Evolutionary conservation across 1,284 basidiomycete genomes (phyloP).

Genomic region (Blastosporella zonata): DNA sequence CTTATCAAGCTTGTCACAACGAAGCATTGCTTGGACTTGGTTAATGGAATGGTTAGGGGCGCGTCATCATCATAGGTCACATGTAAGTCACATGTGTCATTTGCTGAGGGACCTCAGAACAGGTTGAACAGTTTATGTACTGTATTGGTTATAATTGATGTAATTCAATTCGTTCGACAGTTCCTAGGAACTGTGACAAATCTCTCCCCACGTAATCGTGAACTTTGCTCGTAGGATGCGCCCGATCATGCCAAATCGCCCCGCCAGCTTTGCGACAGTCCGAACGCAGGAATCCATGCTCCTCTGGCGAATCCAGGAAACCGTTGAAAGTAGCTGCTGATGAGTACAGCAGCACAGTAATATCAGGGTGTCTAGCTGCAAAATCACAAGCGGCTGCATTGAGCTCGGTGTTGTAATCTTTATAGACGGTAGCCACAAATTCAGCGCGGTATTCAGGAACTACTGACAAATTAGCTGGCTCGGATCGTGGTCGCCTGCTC

Average conservation of each 20-base stretch:
- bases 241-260: constrained; percentile 52
- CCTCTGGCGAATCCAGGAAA: constrained; percentile 42
- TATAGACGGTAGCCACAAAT: constrained; percentile 17
- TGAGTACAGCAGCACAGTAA: constrained; percentile 48
- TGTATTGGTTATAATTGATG: background rate
- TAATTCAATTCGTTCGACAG: background rate
- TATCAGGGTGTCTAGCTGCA: constrained; percentile 36
- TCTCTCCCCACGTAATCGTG: constrained; percentile 40
- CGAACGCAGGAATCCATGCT: constrained; percentile 36
- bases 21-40: constrained; percentile 1
- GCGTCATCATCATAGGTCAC: background rate
- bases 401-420: constrained; percentile 46
- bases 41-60: too few species aligned
- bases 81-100: too few species aligned
- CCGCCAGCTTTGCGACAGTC: constrained; percentile 29
- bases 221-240: constrained; percentile 47
- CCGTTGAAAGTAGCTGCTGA: constrained; percentile 44
- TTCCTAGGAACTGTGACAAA: constrained; percentile 35
- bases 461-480: constrained; percentile 5
- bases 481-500: background rate
- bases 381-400: constrained; percentile 33
- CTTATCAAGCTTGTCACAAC: background rate
- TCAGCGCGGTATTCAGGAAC: constrained; percentile 1
- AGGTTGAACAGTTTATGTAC: too few species aligned
- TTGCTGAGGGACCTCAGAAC: too few species aligned